Conservation (phyloP, 208 protist genomes). For the Trypanosoma cruzi region DNA sequence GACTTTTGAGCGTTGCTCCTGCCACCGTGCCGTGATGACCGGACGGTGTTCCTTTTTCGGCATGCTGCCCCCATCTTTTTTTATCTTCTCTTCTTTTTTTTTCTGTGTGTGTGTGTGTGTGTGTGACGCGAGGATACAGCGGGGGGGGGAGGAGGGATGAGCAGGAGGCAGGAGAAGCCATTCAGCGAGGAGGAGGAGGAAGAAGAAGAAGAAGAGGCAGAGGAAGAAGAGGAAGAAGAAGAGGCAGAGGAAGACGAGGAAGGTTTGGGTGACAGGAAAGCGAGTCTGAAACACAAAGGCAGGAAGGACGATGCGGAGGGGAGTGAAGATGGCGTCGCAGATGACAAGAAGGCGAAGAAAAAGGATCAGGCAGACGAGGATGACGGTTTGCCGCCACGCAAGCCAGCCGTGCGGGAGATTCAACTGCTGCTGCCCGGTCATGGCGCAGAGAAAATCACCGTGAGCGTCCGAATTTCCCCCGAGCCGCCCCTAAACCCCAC, state of each 20-base stretch:
- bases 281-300: constrained; percentile 3
- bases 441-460: neutral
- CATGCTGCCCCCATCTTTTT: neutral
- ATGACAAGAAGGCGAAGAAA: neutral
- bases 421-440: constrained; percentile 11
- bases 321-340: constrained; percentile 16
- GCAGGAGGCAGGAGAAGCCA: neutral
- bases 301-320: constrained; percentile 33
- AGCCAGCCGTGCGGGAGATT: constrained; percentile 16
- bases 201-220: constrained; percentile 7
- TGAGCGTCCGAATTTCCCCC: constrained; percentile 28
- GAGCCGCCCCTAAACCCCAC: constrained; percentile 10
- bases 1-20: neutral
- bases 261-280: neutral
- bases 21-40: neutral
- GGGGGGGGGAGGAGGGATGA: constrained; percentile 18
- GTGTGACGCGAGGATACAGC: neutral
- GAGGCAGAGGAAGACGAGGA: constrained; percentile 23
- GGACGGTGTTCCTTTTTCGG: neutral
- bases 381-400: constrained; percentile 12
- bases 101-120: neutral
- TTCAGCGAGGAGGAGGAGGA: constrained; percentile 31
- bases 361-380: constrained; percentile 17
- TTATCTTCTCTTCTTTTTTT: neutral
- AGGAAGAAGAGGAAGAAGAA: neutral